These are phyloP conservation scores for Colletotrichum euphorbiae DNA, from an alignment of 2,329 filamentous ascomycete species.

Conservation along the genomic window DNA sequence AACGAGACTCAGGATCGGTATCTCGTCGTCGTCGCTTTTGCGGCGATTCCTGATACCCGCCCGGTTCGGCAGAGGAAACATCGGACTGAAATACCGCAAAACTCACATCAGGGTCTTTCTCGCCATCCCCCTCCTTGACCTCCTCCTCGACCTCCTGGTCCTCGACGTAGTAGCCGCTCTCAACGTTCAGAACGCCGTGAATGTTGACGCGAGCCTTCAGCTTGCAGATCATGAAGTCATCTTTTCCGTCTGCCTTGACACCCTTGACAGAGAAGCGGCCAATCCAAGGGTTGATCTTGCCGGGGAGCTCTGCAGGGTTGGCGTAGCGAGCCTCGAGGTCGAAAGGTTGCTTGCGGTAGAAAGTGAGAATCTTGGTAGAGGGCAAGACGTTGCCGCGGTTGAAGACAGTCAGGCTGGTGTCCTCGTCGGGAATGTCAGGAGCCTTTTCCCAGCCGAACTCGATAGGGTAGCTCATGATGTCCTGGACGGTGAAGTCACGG, in stretches of 20 bases:
- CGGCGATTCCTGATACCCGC: conserved; percentile 14
- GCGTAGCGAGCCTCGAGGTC: conserved; percentile 95
- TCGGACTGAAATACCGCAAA: conserved; percentile 32
- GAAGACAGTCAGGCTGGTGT: conserved; percentile 96
- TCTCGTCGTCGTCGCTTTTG: conserved; percentile 27
- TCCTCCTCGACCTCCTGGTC: conserved; percentile 98
- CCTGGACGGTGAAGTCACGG: conserved; percentile 96
- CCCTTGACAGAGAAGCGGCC: conserved; percentile 98
- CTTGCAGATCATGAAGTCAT: conserved; percentile 99
- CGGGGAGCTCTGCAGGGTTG: conserved; percentile 86
- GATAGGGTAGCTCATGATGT: conserved; percentile 97
- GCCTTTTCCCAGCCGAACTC: conserved; percentile 99
- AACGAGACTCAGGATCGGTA: background rate
- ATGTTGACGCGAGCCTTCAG: conserved; percentile 97
- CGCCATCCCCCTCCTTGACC: conserved; percentile 71
- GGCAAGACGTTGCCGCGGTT: conserved; percentile 97
- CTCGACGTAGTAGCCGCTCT: conserved; percentile 97
- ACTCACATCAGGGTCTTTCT: conserved; percentile 81
- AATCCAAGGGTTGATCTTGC: conserved; percentile 94
- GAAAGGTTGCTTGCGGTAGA: conserved; percentile 98
- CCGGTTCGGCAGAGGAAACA: conserved; percentile 2
- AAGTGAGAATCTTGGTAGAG: conserved; percentile 98
- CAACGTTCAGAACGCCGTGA: conserved; percentile 95
- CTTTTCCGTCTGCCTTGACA: conserved; percentile 91
- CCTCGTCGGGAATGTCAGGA: conserved; percentile 96